Evolutionary conservation across 2,329 filamentous ascomycete genomes (phyloP), one percentile per base, ranked within the genome.

Genomic region (Endoconidiophora polonica): DNA sequence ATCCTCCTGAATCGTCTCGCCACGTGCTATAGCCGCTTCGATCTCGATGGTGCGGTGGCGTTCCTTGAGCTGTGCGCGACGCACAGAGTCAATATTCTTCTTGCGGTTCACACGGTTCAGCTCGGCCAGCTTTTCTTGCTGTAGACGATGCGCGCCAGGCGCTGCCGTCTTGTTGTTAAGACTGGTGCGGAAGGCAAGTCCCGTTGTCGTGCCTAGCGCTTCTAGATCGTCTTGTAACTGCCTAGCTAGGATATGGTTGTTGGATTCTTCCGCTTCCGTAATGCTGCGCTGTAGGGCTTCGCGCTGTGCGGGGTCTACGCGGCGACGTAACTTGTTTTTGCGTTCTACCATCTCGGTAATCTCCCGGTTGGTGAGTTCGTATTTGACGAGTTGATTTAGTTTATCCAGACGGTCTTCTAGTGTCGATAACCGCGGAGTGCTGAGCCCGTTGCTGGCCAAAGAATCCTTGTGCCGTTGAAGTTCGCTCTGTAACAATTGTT

Each of bases 21-120:
- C 79, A 38, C 78, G 73, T 54, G 76, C 76, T 43, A 79, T 64
- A 40, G 75, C 77, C 52, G 71, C 72, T 56, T 78, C 77, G 42
- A 71, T 72, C 62, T 74, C 74, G 55, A 75, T 76, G 58, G 69
- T 69, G 56, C 72, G 73, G 46, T 75, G 74, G 57, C 80, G 76
- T 66, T 98, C 91, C 57, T 82, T 81, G 50, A 94, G 71, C 61
- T 95, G 84, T 0, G 88, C 90, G 63, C 85, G 84, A 53, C 90
- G 85, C n/a, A 96, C 83, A 44, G 84, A 81, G 61, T 94, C 85
- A n/a, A 77, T 75, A 60, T 95, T 95, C 57, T 81, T 74, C 52
- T 81, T 79, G 54, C 90, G 81, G 64, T 94, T 95, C 60, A 83
- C 78, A 24, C 77, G 72, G 65, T 98, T 98, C 56, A 94, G 72